Evolutionary conservation across 352 stramenopile species (phyloP), one percentile per base, ranked within the genome.

Genomic region (Aphanomyces invadans): DNA sequence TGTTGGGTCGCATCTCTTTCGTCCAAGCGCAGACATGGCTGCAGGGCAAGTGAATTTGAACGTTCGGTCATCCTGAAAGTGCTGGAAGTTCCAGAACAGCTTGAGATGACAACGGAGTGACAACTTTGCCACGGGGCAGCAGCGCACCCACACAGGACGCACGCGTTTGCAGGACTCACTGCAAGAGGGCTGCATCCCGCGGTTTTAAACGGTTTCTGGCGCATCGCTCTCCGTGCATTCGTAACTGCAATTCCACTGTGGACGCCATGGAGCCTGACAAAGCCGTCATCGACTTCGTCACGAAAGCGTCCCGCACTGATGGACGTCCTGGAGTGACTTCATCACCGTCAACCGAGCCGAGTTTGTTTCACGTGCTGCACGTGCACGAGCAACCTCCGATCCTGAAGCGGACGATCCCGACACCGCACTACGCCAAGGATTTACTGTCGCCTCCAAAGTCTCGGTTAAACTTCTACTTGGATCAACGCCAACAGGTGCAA

Each of bases 201-300:
- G n/a, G n/a, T n/a, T n/a, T n/a, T n/a, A n/a, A n/a, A n/a, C n/a
- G n/a, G n/a, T n/a, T n/a, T n/a, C n/a, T n/a, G n/a, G n/a, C n/a
- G n/a, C n/a, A n/a, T n/a, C n/a, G n/a, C n/a, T n/a, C n/a, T n/a
- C n/a, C n/a, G n/a, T n/a, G n/a, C n/a, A n/a, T n/a, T n/a, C 36
- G 36, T 42, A 15, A 15, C 21, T 54, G 46, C 10, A 11, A 29
- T 7, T 23, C 26, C n/a, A 10, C 19, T 15, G 36, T 57, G 49
- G 36, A 57, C 11, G 7, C 25, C 11, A 28, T 57, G 19, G 49
- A 48, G 29, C 39, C 60, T 17, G 26, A 49, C 32, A 57, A 57
- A 26, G 28, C 60, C 23, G 60, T 67, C 17, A 44, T 57, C n/a
- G 60, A 67, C 31, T 67, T 67, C 44, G 60, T 67, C 11, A 11